Evolutionary conservation across 805 yeast species (phyloP).

Genomic region (Saccharomyces paradoxus): DNA sequence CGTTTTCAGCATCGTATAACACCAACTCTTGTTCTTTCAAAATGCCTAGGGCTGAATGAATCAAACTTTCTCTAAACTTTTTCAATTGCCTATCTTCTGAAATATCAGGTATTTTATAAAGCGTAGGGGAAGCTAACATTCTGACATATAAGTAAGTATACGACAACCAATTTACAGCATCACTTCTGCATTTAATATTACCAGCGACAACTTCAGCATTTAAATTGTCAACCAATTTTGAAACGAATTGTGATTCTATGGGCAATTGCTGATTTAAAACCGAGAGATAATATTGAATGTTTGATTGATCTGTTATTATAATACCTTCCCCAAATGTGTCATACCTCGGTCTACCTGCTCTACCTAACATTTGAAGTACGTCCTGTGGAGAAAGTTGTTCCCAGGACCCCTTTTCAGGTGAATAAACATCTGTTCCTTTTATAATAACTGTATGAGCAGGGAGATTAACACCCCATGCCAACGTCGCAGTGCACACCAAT

Average conservation of each 20-base stretch:
- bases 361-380: constrained; percentile 91
- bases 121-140: constrained; percentile 61
- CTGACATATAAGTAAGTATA: constrained; percentile 73
- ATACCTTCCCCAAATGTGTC: constrained; percentile 92
- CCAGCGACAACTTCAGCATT: constrained; percentile 87
- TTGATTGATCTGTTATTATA: constrained; percentile 79
- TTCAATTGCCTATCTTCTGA: constrained; percentile 41
- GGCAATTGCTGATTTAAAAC: constrained; percentile 87
- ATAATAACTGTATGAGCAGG: constrained; percentile 93
- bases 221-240: constrained; percentile 59
- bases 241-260: constrained; percentile 78
- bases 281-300: constrained; percentile 81
- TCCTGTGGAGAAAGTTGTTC: constrained; percentile 90
- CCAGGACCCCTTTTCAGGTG: constrained; percentile 88
- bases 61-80: constrained; percentile 55
- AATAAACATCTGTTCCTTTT: constrained; percentile 88
- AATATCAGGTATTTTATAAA: constrained; percentile 70
- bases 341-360: constrained; percentile 95
- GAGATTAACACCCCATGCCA: constrained; percentile 95
- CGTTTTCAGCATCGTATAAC: constrained; percentile 45
- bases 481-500: constrained; percentile 81
- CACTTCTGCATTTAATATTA: constrained; percentile 46
- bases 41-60: constrained; percentile 64
- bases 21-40: constrained; percentile 53
- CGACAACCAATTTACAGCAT: constrained; percentile 75